Base-by-base conservation (phyloP, 495 filamentous ascomycete genomes). In the Antarctomyces pellizariae region DNA sequence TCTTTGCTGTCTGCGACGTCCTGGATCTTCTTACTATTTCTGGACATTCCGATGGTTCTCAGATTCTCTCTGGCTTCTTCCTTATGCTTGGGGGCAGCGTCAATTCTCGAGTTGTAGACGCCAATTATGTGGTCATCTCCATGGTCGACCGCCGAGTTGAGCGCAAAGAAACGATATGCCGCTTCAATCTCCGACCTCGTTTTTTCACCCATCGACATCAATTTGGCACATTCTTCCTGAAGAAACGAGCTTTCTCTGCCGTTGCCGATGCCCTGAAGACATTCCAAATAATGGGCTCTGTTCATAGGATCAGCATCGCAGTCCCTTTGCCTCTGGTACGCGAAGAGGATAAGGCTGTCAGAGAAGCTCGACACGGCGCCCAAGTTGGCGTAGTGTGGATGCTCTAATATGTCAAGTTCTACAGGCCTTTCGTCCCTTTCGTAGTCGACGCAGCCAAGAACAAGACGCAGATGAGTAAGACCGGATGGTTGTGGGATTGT, bases 101-200 rank as follows among this genome's bases (percentile, higher is more conserved):
- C 38, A 13, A 44, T 39, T 11, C 41, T 29, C 2, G 37, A 38
- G 14, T 36, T 37, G 31, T 44, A 44, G n/a, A 36, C 17, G 4
- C 38, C 38, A 10, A 41, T 41, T 12, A 41, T 39, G 30, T 41
- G 34, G 11, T 39, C 41, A 24, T 44, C 41, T n/a, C 33, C 41
- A 25, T 41, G 38, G 4, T 18, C 30, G 2, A 22, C 39, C 8
- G 32, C 16, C 6, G 37, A 33, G 14, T 37, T 26, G 10, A 41
- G 16, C 2, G 14, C 25, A 17, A 44, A 39, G 28, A 28, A 44
- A n/a, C 22, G 30, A 27, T 38, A 44, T 5, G 41, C 38, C n/a
- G 36, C 30, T 10, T 39, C 30, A 19, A 44, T 41, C 1, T 28
- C 35, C 13, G 31, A 33, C 33, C 33, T 13, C 3, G 33, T 31